Base-by-base conservation (phyloP, 345 rosid genomes). In the Syzygium aqueum region DNA sequence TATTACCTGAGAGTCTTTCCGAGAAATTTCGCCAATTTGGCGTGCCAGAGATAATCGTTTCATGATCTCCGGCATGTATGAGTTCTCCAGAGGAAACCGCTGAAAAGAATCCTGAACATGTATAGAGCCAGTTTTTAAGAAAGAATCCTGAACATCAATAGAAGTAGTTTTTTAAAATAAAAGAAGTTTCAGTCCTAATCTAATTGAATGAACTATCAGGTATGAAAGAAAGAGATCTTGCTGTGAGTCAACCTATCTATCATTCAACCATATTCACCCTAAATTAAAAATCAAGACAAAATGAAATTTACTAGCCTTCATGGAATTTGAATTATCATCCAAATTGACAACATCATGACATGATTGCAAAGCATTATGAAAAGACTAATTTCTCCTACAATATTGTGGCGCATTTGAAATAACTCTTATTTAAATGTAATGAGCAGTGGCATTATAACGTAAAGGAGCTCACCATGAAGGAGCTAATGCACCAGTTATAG, bases 41-140 rank as follows among this genome's bases (percentile, higher is more conserved):
- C 97, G 95, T 51, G 99, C 99, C 90, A 95, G 94, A 91, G 98
- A 97, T 86, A 97, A 50, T 37, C 97, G 92, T 87, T 93, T 95
- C 94, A 89, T 92, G 92, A 97, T 96, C 91, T 95, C 98, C 30
- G 96, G 95, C 96, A 96, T 92, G 93, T 95, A 96, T 17, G 98
- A 92, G 89, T 88, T 94, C 88, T 95, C 99, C 61, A 97, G 85
- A 57, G 99, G 99, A 93, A 97, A 97, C 87, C 91, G 87, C 85
- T 91, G 95, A 84, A 96, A 94, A 84, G 93, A 94, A 89, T 95
- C 98, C 99, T 97, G 98, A 23, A 43, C 73, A 51, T 15, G 40
- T 50, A 52, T 23, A 57, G 51, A 65, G 33, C 27, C 15, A 33
- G 49, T 8, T 57, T 22, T 49, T 73, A 43, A 87, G 33, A 77